Conservation (phyloP, 805 yeast genomes). For the Kodamaea sagamina region DNA sequence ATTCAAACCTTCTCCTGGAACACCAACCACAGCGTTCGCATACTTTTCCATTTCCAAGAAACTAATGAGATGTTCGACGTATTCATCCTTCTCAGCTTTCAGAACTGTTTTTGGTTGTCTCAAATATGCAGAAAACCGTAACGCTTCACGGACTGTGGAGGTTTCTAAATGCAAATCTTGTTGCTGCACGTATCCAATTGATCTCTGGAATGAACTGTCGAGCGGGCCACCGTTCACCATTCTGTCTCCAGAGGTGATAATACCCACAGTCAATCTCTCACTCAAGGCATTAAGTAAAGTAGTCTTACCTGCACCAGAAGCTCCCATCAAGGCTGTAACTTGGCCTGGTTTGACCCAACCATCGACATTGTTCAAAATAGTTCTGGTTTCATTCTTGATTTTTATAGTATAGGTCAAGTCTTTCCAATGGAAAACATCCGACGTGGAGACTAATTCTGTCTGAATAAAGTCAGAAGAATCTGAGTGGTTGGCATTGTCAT, state of each 20-base stretch:
- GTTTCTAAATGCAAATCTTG: slow-evolving; percentile 56
- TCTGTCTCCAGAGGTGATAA: slow-evolving; percentile 54
- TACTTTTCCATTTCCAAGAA: slow-evolving; percentile 54
- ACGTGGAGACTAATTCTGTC: slow-evolving; percentile 12
- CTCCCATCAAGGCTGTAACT: slow-evolving; percentile 62
- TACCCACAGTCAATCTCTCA: slow-evolving; percentile 56
- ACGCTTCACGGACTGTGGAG: slow-evolving; percentile 55
- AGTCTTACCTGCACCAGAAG: slow-evolving; percentile 66
- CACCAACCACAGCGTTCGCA: slow-evolving; percentile 54
- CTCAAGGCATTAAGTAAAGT: slow-evolving; percentile 56
- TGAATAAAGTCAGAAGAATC: slow-evolving; percentile 10
- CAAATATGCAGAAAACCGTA: slow-evolving; percentile 52
- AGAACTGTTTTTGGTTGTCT: slow-evolving; percentile 46
- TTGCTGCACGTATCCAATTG: slow-evolving; percentile 61
- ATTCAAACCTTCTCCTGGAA: slow-evolving; percentile 49
- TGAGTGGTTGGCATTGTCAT: neutral
- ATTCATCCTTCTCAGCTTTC: slow-evolving; percentile 47
- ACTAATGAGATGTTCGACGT: slow-evolving; percentile 52
- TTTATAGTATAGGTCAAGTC: slow-evolving; percentile 24
- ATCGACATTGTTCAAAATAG: slow-evolving; percentile 33
- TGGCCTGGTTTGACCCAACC: slow-evolving; percentile 51
- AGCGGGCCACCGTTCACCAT: slow-evolving; percentile 55
- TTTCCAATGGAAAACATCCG: slow-evolving; percentile 25
- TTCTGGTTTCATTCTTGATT: slow-evolving; percentile 22
- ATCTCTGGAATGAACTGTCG: slow-evolving; percentile 52